Evolutionary conservation across 2,329 filamentous ascomycete species (phyloP).

Genomic region (Rasamsonia emersonii): DNA sequence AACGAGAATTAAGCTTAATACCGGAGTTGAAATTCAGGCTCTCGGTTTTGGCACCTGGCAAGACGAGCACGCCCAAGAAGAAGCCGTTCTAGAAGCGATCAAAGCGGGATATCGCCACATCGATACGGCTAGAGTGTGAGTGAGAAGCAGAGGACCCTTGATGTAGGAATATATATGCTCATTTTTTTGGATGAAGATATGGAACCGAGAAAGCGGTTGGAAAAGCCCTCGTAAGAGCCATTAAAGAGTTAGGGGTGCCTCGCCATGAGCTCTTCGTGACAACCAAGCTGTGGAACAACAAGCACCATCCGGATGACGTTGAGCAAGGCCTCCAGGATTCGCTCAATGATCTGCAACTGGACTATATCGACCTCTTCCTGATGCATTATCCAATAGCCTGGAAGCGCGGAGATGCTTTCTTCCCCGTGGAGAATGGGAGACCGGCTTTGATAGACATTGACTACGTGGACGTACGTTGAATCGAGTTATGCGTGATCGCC

Average conservation of each 20-base stretch:
- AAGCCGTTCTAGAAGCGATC: conserved; percentile 40
- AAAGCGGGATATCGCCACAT: conserved; percentile 49
- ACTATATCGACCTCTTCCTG: conserved; percentile 62
- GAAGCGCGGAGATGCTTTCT: conserved; percentile 37
- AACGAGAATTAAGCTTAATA: conserved; percentile 40
- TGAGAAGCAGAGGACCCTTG: not conserved
- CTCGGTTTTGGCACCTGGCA: conserved; percentile 50
- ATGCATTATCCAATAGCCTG: conserved; percentile 59
- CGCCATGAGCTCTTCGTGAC: conserved; percentile 58
- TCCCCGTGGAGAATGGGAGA: conserved; percentile 39
- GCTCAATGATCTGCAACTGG: conserved; percentile 53
- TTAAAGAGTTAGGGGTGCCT: conserved; percentile 56
- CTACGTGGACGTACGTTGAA: conserved; percentile 37
- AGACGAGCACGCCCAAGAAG: conserved; percentile 42
- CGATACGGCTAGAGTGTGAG: conserved; percentile 41
- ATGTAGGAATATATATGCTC: not conserved
- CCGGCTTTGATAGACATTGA: conserved; percentile 37
- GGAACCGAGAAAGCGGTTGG: conserved; percentile 60
- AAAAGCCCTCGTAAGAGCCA: conserved; percentile 54
- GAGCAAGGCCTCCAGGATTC: conserved; percentile 52
- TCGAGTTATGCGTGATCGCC: no score
- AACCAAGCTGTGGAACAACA: conserved; percentile 60
- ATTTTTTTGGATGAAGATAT: conserved; percentile 35
- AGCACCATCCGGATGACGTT: conserved; percentile 54
- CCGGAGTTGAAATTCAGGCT: conserved; percentile 38